Conservation (phyloP, 441 rosid genomes). For the Eutrema salsugineum region DNA sequence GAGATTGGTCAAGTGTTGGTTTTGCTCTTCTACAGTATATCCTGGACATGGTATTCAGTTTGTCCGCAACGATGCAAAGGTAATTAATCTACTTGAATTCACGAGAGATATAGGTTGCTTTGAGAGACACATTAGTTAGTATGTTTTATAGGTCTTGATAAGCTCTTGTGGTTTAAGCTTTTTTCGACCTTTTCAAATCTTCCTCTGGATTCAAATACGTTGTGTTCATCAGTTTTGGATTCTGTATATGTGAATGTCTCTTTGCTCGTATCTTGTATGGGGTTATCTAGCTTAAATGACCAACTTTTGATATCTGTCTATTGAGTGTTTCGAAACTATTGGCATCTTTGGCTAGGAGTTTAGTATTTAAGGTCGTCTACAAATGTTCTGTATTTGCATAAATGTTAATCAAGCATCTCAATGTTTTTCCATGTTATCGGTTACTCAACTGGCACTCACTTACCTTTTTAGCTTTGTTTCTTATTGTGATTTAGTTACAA, state of each 20-base stretch:
- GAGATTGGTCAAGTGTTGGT: slow-evolving; percentile 97
- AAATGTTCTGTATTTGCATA: no score
- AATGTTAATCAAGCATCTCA: no score
- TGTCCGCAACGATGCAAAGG: slow-evolving; percentile 97
- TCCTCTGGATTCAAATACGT: not conserved
- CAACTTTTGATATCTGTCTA: not conserved
- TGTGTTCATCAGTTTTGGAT: not conserved
- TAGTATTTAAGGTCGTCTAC: no score
- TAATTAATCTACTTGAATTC: not conserved
- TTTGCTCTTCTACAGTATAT: slow-evolving; percentile 86
- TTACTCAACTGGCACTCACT: not conserved
- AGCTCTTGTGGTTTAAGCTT: not conserved
- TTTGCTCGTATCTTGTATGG: not conserved
- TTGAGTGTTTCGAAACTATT: not conserved
- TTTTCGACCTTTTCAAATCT: no score
- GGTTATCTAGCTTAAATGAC: not conserved
- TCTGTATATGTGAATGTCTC: not conserved
- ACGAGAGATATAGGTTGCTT: not conserved
- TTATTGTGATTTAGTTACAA: not conserved
- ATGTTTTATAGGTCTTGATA: not conserved
- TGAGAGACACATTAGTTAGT: not conserved
- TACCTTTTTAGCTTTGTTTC: not conserved
- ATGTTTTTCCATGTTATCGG: no score
- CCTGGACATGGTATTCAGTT: slow-evolving; percentile 98
- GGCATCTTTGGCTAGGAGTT: no score